Evolutionary conservation across 257 asterid genomes (phyloP), one percentile per base, ranked within the genome.

Genomic region (Fraxinus anomala): DNA sequence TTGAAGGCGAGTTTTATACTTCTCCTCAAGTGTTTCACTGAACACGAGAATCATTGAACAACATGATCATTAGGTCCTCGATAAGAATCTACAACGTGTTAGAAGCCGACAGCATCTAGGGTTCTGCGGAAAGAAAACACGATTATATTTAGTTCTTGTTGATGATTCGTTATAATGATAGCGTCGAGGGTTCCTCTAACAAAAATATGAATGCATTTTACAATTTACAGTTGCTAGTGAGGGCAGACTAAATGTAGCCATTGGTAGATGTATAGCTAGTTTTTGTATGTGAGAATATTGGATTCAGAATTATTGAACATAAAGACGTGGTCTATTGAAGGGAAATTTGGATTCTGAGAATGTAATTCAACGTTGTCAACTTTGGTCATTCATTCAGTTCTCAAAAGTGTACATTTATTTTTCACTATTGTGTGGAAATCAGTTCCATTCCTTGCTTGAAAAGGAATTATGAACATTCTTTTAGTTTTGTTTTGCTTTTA

Each of bases 1-100:
- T 87, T 1, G 99, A 95, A 83, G 91, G 94, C n/a, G 99, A 95
- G 87, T 95, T 93, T 81, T 95, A 93, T 77, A 85, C 98, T 68
- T 86, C 97, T 26, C 83, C 93, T 30, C 97, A 89, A 72, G 98
- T 96, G 74, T 96, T 96, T 80, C 90, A 93, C 72, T 96, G 92
- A 91, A 37, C 31, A 59, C 54, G 16, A 54, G 68, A 0, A 61
- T 61, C 68, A 1, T 61, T 10, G 36, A 26, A 26, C 6, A 26
- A 24, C 34, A 23, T 63, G n/a, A 24, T 63, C 8, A 14, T 36
- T 69, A 5, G 26, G 26, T 4, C 26, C 17, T 69, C 24, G 24
- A 36, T 69, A 16, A 69, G 47, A 31, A 69, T 69, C 19, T 16
- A n/a, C 47, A 69, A 59, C 28, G 5, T 2, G 26, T 26, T 56